phyloP scores from a whole-genome alignment of 1,284 basidiomycete species.

The Sphaerobolus stellatus region DNA sequence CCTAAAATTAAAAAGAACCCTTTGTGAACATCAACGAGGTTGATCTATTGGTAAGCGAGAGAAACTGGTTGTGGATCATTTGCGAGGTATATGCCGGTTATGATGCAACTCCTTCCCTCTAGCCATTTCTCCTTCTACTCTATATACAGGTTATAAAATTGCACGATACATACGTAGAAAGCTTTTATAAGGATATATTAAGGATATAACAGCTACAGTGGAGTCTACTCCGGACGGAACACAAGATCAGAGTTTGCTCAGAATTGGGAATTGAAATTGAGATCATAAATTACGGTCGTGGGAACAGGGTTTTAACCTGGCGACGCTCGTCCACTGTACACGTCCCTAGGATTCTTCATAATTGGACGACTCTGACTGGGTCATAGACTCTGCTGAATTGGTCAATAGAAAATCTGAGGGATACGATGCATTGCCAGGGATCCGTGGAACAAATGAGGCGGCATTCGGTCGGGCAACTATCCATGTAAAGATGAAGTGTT shows the following conservation, averaged over 20 bases:
- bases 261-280: conserved; percentile 40
- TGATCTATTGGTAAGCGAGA: too few relatives aligned
- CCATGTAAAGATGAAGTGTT: too few relatives aligned
- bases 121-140: too few relatives aligned
- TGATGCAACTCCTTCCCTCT: too few relatives aligned
- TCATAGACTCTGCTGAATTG: conserved; percentile 41
- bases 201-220: neutral
- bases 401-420: conserved; percentile 53
- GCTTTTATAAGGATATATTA: conserved; percentile 1
- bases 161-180: too few relatives aligned
- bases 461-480: conserved; percentile 72
- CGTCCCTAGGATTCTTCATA: conserved; percentile 50
- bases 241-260: conserved; percentile 46
- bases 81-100: too few relatives aligned
- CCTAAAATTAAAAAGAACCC: too few relatives aligned
- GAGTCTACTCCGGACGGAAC: conserved; percentile 69
- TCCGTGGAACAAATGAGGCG: conserved; percentile 35
- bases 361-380: conserved; percentile 37
- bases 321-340: conserved; percentile 63
- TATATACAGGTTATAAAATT: too few relatives aligned
- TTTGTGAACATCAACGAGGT: too few relatives aligned
- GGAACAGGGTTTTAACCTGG: conserved; percentile 72
- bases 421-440: conserved; percentile 64
- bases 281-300: conserved; percentile 39
- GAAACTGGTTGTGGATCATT: too few relatives aligned